A percentile compares a stretch with the other conserved stretches of the same genome.
Evolutionary conservation across 306 rosid genomes (phyloP).

Genomic region (Potentilla sterilis): DNA sequence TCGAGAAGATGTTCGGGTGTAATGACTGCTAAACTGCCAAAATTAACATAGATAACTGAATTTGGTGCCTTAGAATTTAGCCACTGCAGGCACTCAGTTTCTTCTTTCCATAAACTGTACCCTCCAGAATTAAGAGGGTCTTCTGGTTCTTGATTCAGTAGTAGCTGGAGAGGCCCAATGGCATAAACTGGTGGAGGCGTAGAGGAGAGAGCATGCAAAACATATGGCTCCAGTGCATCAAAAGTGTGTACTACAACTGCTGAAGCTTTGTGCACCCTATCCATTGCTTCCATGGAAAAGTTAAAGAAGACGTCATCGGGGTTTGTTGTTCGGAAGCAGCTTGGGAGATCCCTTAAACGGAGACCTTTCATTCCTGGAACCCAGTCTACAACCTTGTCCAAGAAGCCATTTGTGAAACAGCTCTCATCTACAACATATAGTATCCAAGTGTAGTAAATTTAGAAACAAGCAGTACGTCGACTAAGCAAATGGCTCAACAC

Average conservation of each 20-base stretch:
- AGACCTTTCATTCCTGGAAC: constrained; percentile 4
- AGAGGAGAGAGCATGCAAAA: constrained; percentile 1
- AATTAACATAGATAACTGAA: constrained; percentile 8
- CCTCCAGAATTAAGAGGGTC: background rate
- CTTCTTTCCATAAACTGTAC: constrained; percentile 12
- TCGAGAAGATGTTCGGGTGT: background rate
- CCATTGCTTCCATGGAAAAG: background rate
- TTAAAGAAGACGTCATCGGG: background rate
- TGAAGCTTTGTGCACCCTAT: constrained; percentile 5
- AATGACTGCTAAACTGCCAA: background rate
- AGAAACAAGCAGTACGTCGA: too few relatives aligned
- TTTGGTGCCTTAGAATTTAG: too few relatives aligned
- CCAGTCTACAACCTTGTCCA: constrained; percentile 10
- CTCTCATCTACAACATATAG: constrained; percentile 2
- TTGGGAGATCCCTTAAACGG: background rate
- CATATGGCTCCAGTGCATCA: background rate
- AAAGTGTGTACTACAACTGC: constrained; percentile 13
- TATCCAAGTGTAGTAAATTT: too few relatives aligned
- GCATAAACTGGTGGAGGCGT: background rate
- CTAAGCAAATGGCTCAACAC: too few relatives aligned
- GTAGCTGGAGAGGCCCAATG: constrained; percentile 9
- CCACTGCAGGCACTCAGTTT: constrained; percentile 8
- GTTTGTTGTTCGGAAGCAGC: background rate
- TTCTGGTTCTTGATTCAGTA: background rate
- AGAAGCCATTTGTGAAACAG: background rate